A percentile compares a stretch with the other conserved stretches of the same genome.
These are phyloP conservation scores for Capsella bursapastoris DNA, from an alignment of 345 rosid genomes.

Conservation along the genomic window DNA sequence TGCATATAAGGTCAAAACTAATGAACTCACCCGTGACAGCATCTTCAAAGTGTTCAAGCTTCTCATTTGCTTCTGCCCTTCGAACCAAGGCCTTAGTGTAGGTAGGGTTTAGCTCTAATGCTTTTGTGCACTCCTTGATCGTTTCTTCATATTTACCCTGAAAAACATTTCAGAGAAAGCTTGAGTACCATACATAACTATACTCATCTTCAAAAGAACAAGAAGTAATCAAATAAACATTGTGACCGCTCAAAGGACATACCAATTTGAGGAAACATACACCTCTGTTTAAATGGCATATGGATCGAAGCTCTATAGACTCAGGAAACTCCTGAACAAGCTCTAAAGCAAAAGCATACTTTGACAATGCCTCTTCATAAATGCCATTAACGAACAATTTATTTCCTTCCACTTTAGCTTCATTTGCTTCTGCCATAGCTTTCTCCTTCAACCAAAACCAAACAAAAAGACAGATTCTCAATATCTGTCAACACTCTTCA, in stretches of 20 bases:
- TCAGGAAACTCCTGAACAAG: slow-evolving; percentile 51
- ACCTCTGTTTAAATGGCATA: slow-evolving; percentile 80
- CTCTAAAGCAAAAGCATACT: slow-evolving; percentile 68
- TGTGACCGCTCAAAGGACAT: slow-evolving; percentile 22
- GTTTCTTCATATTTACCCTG: slow-evolving; percentile 83
- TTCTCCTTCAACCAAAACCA: slow-evolving; percentile 49
- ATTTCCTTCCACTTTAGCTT: slow-evolving; percentile 84
- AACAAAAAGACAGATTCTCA: not conserved
- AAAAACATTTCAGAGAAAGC: slow-evolving; percentile 7
- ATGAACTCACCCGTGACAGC: slow-evolving; percentile 71
- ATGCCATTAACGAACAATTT: slow-evolving; percentile 62
- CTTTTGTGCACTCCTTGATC: slow-evolving; percentile 84
- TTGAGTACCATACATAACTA: not conserved
- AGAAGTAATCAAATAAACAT: not conserved
- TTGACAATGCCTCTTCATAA: slow-evolving; percentile 78
- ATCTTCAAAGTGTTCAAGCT: slow-evolving; percentile 86
- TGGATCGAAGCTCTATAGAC: slow-evolving; percentile 63
- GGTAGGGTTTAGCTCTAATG: slow-evolving; percentile 74
- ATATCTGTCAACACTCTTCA: not conserved
- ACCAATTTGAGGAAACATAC: slow-evolving; percentile 84
- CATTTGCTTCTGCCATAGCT: slow-evolving; percentile 66
- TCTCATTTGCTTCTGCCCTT: slow-evolving; percentile 91
- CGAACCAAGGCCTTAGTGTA: slow-evolving; percentile 76
- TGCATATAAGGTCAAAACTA: not conserved
- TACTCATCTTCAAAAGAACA: slow-evolving; percentile 1